Percentiles rank a stretch among this genome's conserved stretches.
phyloP scores from a whole-genome alignment of 2,329 filamentous ascomycete genomes.

The Xylaria sp. region DNA sequence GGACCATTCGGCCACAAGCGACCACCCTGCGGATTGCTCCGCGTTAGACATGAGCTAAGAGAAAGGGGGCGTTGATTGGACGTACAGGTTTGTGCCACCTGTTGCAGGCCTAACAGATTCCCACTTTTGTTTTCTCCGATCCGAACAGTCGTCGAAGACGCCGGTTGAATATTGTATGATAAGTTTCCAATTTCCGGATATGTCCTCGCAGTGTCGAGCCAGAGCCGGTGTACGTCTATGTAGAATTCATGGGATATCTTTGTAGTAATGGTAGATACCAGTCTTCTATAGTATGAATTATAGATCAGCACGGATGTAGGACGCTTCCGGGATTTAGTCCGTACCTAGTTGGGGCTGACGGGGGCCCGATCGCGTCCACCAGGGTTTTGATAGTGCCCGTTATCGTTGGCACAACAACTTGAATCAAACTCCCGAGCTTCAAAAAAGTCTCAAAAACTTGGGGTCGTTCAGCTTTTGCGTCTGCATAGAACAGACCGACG shows the following conservation, averaged over 20 bases:
- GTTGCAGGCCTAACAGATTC: slow-evolving; percentile 23
- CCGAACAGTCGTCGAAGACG: background rate
- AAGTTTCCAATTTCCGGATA: background rate
- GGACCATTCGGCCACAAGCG: background rate
- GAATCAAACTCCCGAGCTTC: slow-evolving; percentile 22
- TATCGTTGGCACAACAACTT: background rate
- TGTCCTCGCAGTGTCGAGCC: slow-evolving; percentile 1
- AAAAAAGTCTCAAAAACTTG: slow-evolving; percentile 27
- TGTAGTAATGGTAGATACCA: background rate
- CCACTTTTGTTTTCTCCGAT: slow-evolving; percentile 7
- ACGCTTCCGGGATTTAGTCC: background rate
- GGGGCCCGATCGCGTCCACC: background rate
- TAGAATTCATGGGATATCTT: slow-evolving; percentile 23
- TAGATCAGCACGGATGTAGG: background rate
- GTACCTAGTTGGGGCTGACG: background rate
- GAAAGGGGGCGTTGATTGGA: background rate
- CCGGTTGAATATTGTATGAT: slow-evolving; percentile 26
- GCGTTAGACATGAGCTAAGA: background rate
- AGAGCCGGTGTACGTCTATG: slow-evolving; percentile 18
- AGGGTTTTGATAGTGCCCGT: background rate
- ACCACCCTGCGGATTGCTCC: background rate
- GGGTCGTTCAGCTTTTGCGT: slow-evolving; percentile 5
- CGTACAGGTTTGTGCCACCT: slow-evolving; percentile 27
- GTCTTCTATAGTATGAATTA: background rate
- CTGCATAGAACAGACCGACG: slow-evolving; percentile 28